These are phyloP conservation scores for Alternaria arbusti DNA, from an alignment of 2,329 filamentous ascomycete species.

Conservation along the genomic window DNA sequence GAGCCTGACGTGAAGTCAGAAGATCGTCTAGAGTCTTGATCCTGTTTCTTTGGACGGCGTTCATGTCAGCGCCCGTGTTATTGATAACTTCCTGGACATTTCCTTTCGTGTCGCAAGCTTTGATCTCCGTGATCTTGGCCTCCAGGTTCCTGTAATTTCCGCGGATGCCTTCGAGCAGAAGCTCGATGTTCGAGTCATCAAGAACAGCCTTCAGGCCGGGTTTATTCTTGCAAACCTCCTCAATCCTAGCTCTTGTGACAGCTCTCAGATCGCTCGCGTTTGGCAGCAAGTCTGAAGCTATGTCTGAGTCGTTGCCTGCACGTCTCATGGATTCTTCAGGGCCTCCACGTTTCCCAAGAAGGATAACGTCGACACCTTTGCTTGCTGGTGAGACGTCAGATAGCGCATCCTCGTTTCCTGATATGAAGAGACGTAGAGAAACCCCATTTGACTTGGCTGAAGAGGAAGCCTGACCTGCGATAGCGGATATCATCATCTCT, in stretches of 20 bases:
- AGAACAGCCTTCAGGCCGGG: conserved; percentile 17
- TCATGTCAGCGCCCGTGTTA: conserved; percentile 10
- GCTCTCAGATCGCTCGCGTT: conserved; percentile 11
- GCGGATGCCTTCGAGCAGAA: conserved; percentile 14
- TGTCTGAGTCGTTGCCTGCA: neutral
- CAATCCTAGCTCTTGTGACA: conserved; percentile 7
- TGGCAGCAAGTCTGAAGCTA: neutral
- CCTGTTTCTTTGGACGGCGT: neutral
- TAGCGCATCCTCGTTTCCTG: neutral
- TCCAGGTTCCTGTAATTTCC: conserved; percentile 18
- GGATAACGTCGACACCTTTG: neutral
- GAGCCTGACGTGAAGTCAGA: conserved; percentile 12
- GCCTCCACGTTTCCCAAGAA: neutral
- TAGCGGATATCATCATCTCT: neutral
- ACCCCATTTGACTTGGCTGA: neutral
- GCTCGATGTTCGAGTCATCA: conserved; percentile 15
- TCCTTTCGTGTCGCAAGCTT: conserved; percentile 21
- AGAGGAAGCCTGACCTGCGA: neutral
- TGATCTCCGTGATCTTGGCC: conserved; percentile 19
- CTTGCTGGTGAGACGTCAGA: neutral
- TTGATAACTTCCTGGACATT: conserved; percentile 18
- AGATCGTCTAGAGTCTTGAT: conserved; percentile 3
- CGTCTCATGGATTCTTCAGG: neutral
- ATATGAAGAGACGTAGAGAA: neutral
- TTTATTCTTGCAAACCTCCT: conserved; percentile 9